Conservation (phyloP, 257 asterid genomes). For the Rehmannia glutinosa region DNA sequence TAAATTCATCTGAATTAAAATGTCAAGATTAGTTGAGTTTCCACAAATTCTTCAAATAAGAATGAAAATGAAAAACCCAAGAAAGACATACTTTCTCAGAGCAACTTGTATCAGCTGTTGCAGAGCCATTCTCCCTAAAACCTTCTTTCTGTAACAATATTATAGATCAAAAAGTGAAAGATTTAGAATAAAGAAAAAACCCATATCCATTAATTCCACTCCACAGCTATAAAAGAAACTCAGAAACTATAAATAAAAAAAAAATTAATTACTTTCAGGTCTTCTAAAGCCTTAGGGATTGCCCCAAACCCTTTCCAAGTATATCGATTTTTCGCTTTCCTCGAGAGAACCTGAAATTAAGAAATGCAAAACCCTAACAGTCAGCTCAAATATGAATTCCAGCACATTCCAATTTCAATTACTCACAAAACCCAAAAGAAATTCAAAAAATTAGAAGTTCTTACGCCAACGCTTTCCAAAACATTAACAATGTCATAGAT, state of each 20-base stretch:
- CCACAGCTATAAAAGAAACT: neutral
- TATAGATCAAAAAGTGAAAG: neutral
- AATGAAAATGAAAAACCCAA: neutral
- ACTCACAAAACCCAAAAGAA: neutral
- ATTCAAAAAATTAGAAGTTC: conserved; percentile 21
- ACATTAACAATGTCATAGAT: conserved; percentile 94
- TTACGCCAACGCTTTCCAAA: conserved; percentile 89
- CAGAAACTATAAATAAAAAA: neutral
- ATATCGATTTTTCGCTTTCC: conserved; percentile 84
- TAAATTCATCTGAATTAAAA: neutral
- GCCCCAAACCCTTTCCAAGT: conserved; percentile 95
- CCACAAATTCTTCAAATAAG: neutral
- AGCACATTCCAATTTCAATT: neutral
- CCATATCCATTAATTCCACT: neutral
- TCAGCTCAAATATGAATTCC: conserved; percentile 17
- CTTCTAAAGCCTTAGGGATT: conserved; percentile 66
- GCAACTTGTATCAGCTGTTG: conserved; percentile 44
- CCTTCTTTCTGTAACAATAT: conserved; percentile 58
- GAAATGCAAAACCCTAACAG: neutral
- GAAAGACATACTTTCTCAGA: conserved; percentile 49
- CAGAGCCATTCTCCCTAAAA: conserved; percentile 44
- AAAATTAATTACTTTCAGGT: conserved; percentile 44
- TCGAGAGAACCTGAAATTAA: conserved; percentile 55
- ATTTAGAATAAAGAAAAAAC: neutral
- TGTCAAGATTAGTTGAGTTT: neutral